Base-by-base conservation (phyloP, 2,329 filamentous ascomycete species). In the Fusarium sp. region DNA sequence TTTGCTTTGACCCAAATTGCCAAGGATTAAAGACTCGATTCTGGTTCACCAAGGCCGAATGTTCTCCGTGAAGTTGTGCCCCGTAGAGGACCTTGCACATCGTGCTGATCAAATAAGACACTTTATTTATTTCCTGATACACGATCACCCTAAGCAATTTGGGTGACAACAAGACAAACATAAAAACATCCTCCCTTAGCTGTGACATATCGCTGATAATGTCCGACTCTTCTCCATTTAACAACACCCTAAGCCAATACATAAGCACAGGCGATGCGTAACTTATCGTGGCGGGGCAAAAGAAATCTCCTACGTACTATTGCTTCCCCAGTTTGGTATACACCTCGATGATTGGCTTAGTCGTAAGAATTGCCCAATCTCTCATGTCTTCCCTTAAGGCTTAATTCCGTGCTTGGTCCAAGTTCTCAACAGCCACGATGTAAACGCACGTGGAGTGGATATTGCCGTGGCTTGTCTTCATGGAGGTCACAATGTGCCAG, bases 251-350 rank as follows among this genome's bases (percentile, higher is more conserved):
- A 45, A 29, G 35, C 33, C 50, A 63, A 49, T 58, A n/a, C n/a
- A n/a, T n/a, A 13, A 58, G 59, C 35, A 58, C 59, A 51, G 59
- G 25, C 23, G 23, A 51, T 63, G 60, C 59, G 60, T 64, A 64
- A 64, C n/a, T 47, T 15, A 42, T 31, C 11, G 51, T 63, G 52
- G 65, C 65, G 42, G 60, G 55, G 62, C 42, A 45, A n/a, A 63
- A 37, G 25, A 31, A 47, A 42, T 50, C 25, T 46, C 23, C 29
- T 31, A n/a, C n/a, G n/a, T n/a, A n/a, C n/a, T n/a, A 18, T 21
- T 36, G 17, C 23, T 51, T 51, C 29, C 43, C 25, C 51, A 58
- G 46, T 39, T 27, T 40, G 9, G 10, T 21, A 18, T 21, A 36
- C 21, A 43, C 43, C 31, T 23, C n/a, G 20, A 43, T 62, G 49